phyloP scores from a whole-genome alignment of 305 asterid species.

The Plantago coronopus region DNA sequence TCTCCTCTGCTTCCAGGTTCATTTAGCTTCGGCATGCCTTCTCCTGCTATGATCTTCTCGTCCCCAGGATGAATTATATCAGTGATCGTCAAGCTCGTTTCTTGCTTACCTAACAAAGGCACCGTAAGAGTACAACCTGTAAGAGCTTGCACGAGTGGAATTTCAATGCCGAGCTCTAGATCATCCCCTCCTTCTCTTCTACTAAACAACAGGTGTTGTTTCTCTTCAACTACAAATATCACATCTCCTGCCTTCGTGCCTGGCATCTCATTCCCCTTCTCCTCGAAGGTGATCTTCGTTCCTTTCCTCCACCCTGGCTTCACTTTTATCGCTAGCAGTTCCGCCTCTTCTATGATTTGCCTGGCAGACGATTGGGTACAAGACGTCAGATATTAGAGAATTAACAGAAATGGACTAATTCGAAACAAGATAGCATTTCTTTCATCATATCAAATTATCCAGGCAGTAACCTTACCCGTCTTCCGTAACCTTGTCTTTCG shows the following conservation, averaged over 20 bases:
- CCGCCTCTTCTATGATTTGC: slow-evolving; percentile 47
- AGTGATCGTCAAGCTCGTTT: slow-evolving; percentile 37
- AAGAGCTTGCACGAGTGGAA: slow-evolving; percentile 61
- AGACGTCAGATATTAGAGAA: neutral
- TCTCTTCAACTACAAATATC: slow-evolving; percentile 47
- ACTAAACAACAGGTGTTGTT: slow-evolving; percentile 40
- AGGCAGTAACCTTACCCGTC: slow-evolving; percentile 40
- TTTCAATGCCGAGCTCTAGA: slow-evolving; percentile 41
- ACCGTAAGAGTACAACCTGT: slow-evolving; percentile 49
- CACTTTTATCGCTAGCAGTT: slow-evolving; percentile 57
- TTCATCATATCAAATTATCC: too few species aligned
- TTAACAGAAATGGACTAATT: neutral
- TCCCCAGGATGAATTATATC: slow-evolving; percentile 62
- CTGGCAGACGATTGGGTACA: slow-evolving; percentile 25
- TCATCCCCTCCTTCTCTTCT: slow-evolving; percentile 63
- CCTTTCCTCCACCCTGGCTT: slow-evolving; percentile 77
- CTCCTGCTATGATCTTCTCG: slow-evolving; percentile 42
- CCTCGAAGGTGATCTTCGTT: slow-evolving; percentile 64
- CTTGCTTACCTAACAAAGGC: slow-evolving; percentile 54
- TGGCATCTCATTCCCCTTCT: slow-evolving; percentile 51
- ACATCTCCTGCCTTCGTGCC: slow-evolving; percentile 51
- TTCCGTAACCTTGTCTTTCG: slow-evolving; percentile 41
- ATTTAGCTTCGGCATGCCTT: slow-evolving; percentile 68
- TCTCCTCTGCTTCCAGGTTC: slow-evolving; percentile 57
- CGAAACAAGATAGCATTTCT: too few species aligned